Evolutionary conservation across 331 rosid species (phyloP).

Genomic region (Cydonia oblonga): DNA sequence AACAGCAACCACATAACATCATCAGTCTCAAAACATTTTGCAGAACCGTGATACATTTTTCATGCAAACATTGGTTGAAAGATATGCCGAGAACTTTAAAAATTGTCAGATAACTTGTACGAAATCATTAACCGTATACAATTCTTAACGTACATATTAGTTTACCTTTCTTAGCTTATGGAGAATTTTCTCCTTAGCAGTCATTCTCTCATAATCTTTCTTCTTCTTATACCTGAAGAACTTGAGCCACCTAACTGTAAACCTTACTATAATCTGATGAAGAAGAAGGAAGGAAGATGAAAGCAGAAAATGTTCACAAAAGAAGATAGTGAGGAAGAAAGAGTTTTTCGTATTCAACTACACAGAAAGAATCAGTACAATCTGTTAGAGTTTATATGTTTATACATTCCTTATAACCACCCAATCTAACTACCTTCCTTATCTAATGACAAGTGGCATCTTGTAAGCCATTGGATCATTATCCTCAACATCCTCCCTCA

Average conservation of each 20-base stretch:
- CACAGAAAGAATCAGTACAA: too few species aligned
- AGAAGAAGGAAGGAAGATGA: too few species aligned
- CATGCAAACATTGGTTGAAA: background rate
- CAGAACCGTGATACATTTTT: background rate
- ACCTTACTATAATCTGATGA: too few species aligned
- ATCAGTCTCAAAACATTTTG: background rate
- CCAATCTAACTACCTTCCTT: too few species aligned
- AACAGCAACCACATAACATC: background rate
- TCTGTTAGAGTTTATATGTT: too few species aligned
- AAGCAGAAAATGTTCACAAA: too few species aligned
- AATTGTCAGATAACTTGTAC: background rate
- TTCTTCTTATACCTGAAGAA: constrained; percentile 72
- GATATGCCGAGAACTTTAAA: background rate
- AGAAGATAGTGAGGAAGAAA: too few species aligned
- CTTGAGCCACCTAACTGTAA: constrained; percentile 69
- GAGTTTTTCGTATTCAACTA: too few species aligned
- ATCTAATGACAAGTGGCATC: too few species aligned
- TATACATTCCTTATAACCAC: too few species aligned
- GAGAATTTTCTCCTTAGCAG: constrained; percentile 58
- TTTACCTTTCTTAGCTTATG: constrained; percentile 57
- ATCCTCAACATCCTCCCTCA: too few species aligned
- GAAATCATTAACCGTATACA: background rate
- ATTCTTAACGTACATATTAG: background rate
- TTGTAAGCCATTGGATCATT: too few species aligned
- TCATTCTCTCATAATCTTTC: constrained; percentile 76